Evolutionary conservation across 2,329 filamentous ascomycete genomes (phyloP), one percentile per base, ranked within the genome.

Genomic region (Chalara sp.): DNA sequence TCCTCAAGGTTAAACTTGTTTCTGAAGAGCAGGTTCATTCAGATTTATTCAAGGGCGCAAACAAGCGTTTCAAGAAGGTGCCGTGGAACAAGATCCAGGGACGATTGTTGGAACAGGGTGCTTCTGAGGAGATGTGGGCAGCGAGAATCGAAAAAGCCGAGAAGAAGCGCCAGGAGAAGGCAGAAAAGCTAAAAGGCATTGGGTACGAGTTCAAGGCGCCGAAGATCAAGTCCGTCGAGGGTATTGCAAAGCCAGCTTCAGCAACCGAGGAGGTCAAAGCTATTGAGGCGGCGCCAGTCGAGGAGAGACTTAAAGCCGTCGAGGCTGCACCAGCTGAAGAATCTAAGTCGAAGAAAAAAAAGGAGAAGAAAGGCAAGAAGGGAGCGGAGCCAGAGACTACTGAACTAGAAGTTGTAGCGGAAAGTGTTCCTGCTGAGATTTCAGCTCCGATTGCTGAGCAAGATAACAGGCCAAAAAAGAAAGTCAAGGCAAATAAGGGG

Each of bases 1-100:
- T 97, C 55, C 76, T 99, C 60, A 92, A 95, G 70, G 92, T 91
- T 70, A 87, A 89, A 66, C 74, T 83, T 29, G 79, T 96, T 4
- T 81, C 88, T 4, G 73, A 81, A 51, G 88, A 87, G 54, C 83
- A 91, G 65, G 74, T 96, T 42, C 89, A 95, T 66, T 78, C 83
- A 29, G 78, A 89, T 55, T 74, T 96, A 48, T 97, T 90, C 81
- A 90, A 93, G 72, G 90, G 90, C 37, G 89, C 90, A 63, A 92
- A 95, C 70, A 83, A 82, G 63, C 86, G 91, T 50, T 96, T 93
- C 78, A 95, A 95, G 76, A 78, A 79, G 56, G 83, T 92, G 10
- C 92, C 93, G 21, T 86, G 88, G 77, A 93, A 90, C 71, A 87
- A 87, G 72, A 86, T 97, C 67, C 87, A 86, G 53, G 88, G 88